Evolutionary conservation across 2,329 filamentous ascomycete genomes (phyloP), one percentile per base, ranked within the genome.

Genomic region (Dactylellina leptospora): DNA sequence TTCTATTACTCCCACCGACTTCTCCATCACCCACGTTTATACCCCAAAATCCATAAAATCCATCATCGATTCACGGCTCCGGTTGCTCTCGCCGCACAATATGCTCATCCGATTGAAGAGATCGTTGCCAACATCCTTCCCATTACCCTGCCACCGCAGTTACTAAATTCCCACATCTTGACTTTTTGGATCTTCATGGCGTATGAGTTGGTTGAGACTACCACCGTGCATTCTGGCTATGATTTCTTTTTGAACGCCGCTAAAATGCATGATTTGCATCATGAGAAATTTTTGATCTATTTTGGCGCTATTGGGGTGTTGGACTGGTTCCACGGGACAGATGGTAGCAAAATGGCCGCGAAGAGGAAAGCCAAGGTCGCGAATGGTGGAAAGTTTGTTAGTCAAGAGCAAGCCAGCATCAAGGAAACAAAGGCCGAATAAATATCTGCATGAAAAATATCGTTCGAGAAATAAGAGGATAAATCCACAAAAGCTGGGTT

Each of bases 1-100:
- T 87, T 87, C 78, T 87, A 87, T 79, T 85, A 85, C 74, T 76
- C 80, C 22, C 85, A 87, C 76, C 83, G 85, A 4, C 75, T 84
- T 2, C 79, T 87, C 3, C 85, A 87, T 77, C 76, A 79, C 4
- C 83, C 81, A 0, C 77, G 74, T 4, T 76, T 85, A 4, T 87
- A 86, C 78, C 77, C 77, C 9, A 78, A 78, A 28, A 81, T 87
- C 66, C 85, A 87, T 79, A 86, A 86, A 74, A 79, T 79, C 20
- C 85, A 87, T 75, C 85, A 87, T 78, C 79, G 79, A 22, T 87
- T 86, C 78, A 84, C 82, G 0, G 84, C 85, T 0, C 85, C 85
- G 0, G 82, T 87, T 1, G 82, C 84, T 0, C 79, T 86, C 3
- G 81, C 85, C 0, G 83, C 85, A 1, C 83, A 86, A 74, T 87